Evolutionary conservation across 2,329 filamentous ascomycete species (phyloP), one percentile per base, ranked within the genome.

Genomic region (Chaetoscypha palmicola): DNA sequence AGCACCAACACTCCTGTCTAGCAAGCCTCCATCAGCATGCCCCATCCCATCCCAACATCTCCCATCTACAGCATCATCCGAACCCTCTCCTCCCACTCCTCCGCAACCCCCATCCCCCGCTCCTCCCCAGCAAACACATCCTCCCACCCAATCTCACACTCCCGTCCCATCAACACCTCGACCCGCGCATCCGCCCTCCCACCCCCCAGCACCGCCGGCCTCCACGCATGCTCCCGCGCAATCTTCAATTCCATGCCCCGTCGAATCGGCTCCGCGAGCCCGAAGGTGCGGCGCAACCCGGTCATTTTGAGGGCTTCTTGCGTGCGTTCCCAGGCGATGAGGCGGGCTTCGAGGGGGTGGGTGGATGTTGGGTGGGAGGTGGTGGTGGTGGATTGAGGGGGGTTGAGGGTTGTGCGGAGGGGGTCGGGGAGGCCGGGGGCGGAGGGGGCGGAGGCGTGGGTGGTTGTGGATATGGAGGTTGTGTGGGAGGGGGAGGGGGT

Each of bases 231-330:
- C 48, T 83, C 80, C 50, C 79, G 71, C 14, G 86, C 81, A 62
- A 94, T 91, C 77, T 88, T 86, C 64, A 95, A 74, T 73, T 98
- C 92, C 92, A 98, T 96, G 49, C 83, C 86, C 43, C 91, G 80
- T 45, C 89, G 81, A 58, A 97, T 81, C 2, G 92, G 92, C 76
- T 97, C 92, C 20, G 86, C 87, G 59, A 96, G 83, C 53, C 92
- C 92, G 66, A 89, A 97, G 36, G 87, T 82, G 54, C 88, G 85
- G 53, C 88, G 81, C 58, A 97, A 77, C 41, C 81, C 76, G 69
- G 90, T 81, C 86, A 95, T 92, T 68, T 94, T 92, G 63, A 95
- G 68, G 24, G 72, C 66, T 58, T 95, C 84, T 69, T 96, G 91
- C 32, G 90, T 95, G 46, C 82, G 74, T 67, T 91, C 86, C 92